These are phyloP conservation scores for Omphalea diandra DNA, from an alignment of 441 rosid species.

Conservation along the genomic window DNA sequence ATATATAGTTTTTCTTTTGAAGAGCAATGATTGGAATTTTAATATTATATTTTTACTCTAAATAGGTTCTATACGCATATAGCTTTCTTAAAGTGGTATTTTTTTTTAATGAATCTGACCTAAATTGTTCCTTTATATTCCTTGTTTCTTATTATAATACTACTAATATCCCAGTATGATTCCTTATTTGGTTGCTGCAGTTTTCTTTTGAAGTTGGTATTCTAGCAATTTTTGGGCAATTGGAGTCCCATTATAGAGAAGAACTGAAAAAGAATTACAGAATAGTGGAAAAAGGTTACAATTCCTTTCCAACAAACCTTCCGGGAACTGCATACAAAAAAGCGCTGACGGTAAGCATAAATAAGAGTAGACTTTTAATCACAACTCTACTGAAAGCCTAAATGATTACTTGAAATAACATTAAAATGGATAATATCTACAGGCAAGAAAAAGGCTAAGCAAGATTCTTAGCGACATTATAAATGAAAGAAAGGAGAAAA, in stretches of 20 bases:
- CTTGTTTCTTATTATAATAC: no score
- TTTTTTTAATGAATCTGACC: not conserved
- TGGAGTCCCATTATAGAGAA: slow-evolving; percentile 47
- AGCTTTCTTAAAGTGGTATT: slow-evolving; percentile 5
- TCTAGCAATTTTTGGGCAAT: slow-evolving; percentile 49
- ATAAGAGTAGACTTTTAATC: no score
- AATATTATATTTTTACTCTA: not conserved
- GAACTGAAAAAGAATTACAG: slow-evolving; percentile 50
- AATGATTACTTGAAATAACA: no score
- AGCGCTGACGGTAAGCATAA: slow-evolving; percentile 53
- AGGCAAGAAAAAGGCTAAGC: slow-evolving; percentile 59
- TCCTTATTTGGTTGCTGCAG: slow-evolving; percentile 31
- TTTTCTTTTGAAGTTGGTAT: slow-evolving; percentile 70
- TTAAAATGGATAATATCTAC: not conserved
- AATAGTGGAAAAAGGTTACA: slow-evolving; percentile 58
- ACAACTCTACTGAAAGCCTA: no score
- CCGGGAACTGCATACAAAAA: slow-evolving; percentile 56
- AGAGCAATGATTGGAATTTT: slow-evolving; percentile 17
- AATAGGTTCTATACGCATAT: no score
- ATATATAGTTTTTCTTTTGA: slow-evolving; percentile 44
- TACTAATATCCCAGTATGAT: no score
- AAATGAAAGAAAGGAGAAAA: slow-evolving; percentile 53
- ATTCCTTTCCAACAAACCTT: slow-evolving; percentile 55
- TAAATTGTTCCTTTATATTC: no score
- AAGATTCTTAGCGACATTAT: slow-evolving; percentile 49